These are phyloP conservation scores for Corchorus capsularis DNA, from an alignment of 345 rosid species.

Conservation along the genomic window DNA sequence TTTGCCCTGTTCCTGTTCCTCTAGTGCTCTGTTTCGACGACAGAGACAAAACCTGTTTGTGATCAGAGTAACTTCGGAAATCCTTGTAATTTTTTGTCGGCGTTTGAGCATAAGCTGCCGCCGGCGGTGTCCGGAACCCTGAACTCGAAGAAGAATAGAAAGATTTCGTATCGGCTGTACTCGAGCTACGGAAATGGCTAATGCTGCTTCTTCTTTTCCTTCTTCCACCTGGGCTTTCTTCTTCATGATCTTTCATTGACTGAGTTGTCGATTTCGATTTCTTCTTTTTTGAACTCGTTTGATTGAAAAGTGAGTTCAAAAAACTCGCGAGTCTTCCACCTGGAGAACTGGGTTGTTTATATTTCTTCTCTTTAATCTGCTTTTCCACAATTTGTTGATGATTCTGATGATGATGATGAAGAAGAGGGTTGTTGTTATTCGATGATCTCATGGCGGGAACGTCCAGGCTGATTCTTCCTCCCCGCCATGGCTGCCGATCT, in stretches of 20 bases:
- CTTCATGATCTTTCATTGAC: constrained; percentile 61
- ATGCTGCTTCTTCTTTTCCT: constrained; percentile 88
- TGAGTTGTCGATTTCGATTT: constrained; percentile 52
- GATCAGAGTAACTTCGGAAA: constrained; percentile 52
- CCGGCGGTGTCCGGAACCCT: constrained; percentile 79
- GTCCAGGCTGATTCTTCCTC: constrained; percentile 72
- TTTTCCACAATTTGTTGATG: constrained; percentile 37
- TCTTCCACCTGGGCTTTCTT: constrained; percentile 67
- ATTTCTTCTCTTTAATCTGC: constrained; percentile 58
- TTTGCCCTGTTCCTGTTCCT: constrained; percentile 18
- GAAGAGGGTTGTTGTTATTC: constrained; percentile 11
- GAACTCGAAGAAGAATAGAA: constrained; percentile 63
- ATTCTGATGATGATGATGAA: constrained; percentile 39
- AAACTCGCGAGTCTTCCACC: constrained; percentile 87
- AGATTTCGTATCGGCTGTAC: constrained; percentile 52
- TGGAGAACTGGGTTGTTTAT: constrained; percentile 89
- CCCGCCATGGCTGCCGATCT: constrained; percentile 50
- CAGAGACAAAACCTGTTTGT: constrained; percentile 43
- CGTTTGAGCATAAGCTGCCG: constrained; percentile 63
- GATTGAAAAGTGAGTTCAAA: constrained; percentile 83
- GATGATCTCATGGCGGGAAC: constrained; percentile 36
- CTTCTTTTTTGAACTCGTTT: constrained; percentile 73
- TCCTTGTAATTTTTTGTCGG: constrained; percentile 62
- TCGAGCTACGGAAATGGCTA: constrained; percentile 77
- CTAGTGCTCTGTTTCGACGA: constrained; percentile 28